Conservation (phyloP, 345 rosid species). For the Brassica juncea region DNA sequence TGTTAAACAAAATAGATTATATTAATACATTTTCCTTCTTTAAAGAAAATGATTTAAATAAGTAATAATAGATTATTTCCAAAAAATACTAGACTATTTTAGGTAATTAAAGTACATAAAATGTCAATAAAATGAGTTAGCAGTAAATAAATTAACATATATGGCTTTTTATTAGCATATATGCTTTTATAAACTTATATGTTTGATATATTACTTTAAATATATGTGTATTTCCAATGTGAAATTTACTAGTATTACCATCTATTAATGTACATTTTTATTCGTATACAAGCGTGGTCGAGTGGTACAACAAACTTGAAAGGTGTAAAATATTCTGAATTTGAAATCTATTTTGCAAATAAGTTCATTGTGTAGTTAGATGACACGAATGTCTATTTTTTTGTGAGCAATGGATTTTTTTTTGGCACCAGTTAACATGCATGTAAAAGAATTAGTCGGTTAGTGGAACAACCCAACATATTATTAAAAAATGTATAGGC, state of each 20-base stretch:
- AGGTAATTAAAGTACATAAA: not conserved
- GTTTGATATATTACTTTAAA: not conserved
- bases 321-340: too few relatives aligned
- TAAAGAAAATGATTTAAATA: not conserved
- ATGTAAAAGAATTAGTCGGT: too few relatives aligned
- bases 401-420: too few relatives aligned
- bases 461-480: too few relatives aligned
- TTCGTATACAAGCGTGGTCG: not conserved
- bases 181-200: too few relatives aligned
- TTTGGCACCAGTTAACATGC: too few relatives aligned
- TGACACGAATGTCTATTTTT: too few relatives aligned
- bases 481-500: too few relatives aligned
- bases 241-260: not conserved
- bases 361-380: too few relatives aligned
- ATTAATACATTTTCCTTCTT: not conserved
- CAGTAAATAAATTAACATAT: not conserved
- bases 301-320: too few relatives aligned
- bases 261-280: not conserved
- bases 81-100: not conserved
- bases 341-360: too few relatives aligned
- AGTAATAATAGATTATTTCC: not conserved
- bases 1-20: not conserved
- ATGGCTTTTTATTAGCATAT: too few relatives aligned
- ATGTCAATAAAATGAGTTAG: not conserved
- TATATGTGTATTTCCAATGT: not conserved